phyloP scores from a whole-genome alignment of 2,329 filamentous ascomycete genomes.

The Pestalotiopsis sp. region DNA sequence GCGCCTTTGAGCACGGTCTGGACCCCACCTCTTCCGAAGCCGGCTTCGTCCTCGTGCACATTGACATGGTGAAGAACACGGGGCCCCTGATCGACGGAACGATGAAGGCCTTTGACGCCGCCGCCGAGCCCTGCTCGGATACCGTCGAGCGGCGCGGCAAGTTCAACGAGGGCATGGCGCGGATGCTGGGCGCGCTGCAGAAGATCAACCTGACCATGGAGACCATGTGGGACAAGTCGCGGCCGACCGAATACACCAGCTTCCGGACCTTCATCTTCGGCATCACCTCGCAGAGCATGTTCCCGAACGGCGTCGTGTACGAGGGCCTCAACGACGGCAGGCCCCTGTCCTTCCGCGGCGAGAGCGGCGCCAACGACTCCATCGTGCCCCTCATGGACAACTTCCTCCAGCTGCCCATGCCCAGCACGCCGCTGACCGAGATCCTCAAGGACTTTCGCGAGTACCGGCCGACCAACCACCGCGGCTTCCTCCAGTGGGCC shows the following conservation, averaged over 20 bases:
- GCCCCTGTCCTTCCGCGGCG: constrained; percentile 83
- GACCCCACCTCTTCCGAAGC: constrained; percentile 88
- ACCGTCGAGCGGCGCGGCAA: background rate
- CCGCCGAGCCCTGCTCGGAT: background rate
- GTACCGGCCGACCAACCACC: constrained; percentile 88
- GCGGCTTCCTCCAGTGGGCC: constrained; percentile 79
- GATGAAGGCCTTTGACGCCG: constrained; percentile 58
- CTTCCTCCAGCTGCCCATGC: constrained; percentile 84
- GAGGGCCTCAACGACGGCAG: constrained; percentile 74
- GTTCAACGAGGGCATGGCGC: constrained; percentile 67
- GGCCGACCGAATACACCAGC: constrained; percentile 79
- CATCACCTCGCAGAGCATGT: constrained; percentile 92
- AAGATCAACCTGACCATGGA: constrained; percentile 83
- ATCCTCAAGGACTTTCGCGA: constrained; percentile 88
- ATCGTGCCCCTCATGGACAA: constrained; percentile 93
- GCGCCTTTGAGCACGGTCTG: constrained; percentile 88
- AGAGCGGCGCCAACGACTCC: constrained; percentile 91
- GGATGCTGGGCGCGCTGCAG: constrained; percentile 64
- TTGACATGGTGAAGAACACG: constrained; percentile 92
- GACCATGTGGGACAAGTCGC: constrained; percentile 88
- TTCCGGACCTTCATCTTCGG: constrained; percentile 98
- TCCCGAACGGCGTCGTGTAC: constrained; percentile 88
- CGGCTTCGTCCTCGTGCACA: constrained; percentile 90
- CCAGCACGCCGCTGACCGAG: constrained; percentile 82
- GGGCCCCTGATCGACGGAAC: constrained; percentile 75